A percentile compares a stretch with the other conserved stretches of the same genome.
Evolutionary conservation across 2,329 filamentous ascomycete species (phyloP).

Genomic region (Arthrobotrys conoides): DNA sequence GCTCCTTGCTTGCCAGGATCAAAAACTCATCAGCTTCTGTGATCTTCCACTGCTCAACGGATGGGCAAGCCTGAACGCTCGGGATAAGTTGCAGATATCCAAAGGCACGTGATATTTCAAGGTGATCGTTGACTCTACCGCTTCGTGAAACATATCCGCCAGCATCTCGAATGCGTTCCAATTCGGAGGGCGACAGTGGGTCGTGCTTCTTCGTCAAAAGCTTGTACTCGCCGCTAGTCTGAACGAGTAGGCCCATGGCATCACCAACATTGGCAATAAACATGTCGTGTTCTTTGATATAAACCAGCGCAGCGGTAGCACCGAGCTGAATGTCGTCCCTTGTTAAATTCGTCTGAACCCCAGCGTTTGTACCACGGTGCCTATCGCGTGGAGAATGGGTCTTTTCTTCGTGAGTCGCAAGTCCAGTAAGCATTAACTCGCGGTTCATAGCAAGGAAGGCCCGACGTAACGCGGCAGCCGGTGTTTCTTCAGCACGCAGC

Average conservation of each 20-base stretch:
- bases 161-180: conserved; percentile 90
- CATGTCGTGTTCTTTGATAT: conserved; percentile 88
- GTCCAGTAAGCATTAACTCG: conserved; percentile 87
- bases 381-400: conserved; percentile 70
- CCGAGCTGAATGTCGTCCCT: conserved; percentile 92
- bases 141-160: conserved; percentile 96
- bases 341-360: conserved; percentile 74
- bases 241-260: conserved; percentile 93
- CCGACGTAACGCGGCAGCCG: conserved; percentile 84
- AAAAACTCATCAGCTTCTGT: conserved; percentile 91
- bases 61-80: conserved; percentile 89
- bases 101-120: conserved; percentile 94
- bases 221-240: conserved; percentile 85
- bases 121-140: conserved; percentile 89
- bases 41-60: conserved; percentile 79
- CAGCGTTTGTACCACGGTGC: conserved; percentile 75
- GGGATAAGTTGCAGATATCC: conserved; percentile 95
- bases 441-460: conserved; percentile 94
- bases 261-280: conserved; percentile 97
- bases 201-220: conserved; percentile 93
- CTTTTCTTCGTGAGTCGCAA: conserved; percentile 83
- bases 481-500: conserved; percentile 77
- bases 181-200: conserved; percentile 85
- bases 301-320: conserved; percentile 91
- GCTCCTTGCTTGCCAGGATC: conserved; percentile 87